These are phyloP conservation scores for Straminergon stramineum DNA, from an alignment of 225 moss, liverwort and hornwort species.

Conservation along the genomic window DNA sequence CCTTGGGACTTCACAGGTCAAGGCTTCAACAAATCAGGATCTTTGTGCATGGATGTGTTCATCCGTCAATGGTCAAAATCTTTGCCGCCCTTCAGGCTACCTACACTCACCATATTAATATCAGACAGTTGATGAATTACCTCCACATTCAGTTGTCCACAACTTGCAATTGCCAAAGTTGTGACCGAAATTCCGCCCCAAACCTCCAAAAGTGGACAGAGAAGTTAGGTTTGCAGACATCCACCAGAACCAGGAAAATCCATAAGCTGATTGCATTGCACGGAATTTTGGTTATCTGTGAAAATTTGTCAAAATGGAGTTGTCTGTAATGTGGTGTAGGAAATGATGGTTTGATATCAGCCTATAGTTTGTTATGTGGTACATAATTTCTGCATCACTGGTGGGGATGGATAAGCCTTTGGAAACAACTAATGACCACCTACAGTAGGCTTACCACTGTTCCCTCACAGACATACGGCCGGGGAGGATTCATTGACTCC, in stretches of 20 bases:
- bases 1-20: too few species aligned
- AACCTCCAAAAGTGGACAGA: background rate
- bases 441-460: background rate
- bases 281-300: background rate
- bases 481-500: too few species aligned
- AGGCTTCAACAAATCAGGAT: too few species aligned
- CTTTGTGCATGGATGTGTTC: too few species aligned
- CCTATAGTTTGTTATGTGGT: background rate
- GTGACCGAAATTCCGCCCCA: background rate
- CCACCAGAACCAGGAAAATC: background rate
- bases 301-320: background rate
- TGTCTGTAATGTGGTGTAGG: background rate
- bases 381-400: background rate
- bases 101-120: background rate
- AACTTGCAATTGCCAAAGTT: background rate
- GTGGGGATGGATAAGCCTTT: background rate
- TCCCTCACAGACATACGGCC: background rate
- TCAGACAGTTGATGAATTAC: background rate
- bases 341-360: background rate
- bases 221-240: background rate
- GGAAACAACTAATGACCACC: background rate
- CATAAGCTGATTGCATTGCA: background rate
- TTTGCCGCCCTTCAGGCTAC: background rate
- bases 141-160: background rate
- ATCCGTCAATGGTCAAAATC: background rate